These are phyloP conservation scores for Pyrenula massariospora DNA, from an alignment of 495 filamentous ascomycete genomes.

Conservation along the genomic window DNA sequence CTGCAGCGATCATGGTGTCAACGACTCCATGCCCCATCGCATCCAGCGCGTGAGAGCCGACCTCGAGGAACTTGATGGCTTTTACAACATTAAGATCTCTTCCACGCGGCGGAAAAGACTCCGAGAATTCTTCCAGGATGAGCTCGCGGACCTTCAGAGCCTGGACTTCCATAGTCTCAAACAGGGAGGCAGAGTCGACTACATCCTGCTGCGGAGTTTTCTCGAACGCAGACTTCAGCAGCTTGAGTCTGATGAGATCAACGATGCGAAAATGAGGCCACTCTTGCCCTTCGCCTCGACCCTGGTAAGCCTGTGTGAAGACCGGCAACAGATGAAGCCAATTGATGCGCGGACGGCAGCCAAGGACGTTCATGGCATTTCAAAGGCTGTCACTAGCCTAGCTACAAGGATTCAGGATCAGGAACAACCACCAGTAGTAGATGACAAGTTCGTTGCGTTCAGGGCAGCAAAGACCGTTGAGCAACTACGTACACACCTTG, in stretches of 20 bases:
- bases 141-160: neutral
- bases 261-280: constrained; percentile 17
- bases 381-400: constrained; percentile 10
- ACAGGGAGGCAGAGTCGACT: constrained; percentile 29
- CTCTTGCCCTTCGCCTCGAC: constrained; percentile 24
- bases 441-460: constrained; percentile 26
- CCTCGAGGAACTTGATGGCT: neutral
- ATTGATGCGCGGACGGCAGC: constrained; percentile 23
- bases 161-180: constrained; percentile 16
- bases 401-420: constrained; percentile 9
- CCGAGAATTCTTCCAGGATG: neutral
- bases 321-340: constrained; percentile 19
- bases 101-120: neutral
- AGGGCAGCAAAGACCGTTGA: constrained; percentile 23
- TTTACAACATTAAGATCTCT: neutral
- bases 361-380: constrained; percentile 14
- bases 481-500: constrained; percentile 20
- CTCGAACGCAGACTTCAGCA: constrained; percentile 18
- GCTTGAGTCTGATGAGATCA: constrained; percentile 21
- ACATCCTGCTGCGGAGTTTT: constrained; percentile 28
- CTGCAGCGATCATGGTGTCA: neutral
- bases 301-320: constrained; percentile 26
- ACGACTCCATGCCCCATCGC: neutral
- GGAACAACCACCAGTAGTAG: constrained; percentile 2
- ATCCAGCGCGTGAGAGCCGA: neutral